Base-by-base conservation (phyloP, 352 stramenopile genomes). In the Phytopythium cucurbitacearum region DNA sequence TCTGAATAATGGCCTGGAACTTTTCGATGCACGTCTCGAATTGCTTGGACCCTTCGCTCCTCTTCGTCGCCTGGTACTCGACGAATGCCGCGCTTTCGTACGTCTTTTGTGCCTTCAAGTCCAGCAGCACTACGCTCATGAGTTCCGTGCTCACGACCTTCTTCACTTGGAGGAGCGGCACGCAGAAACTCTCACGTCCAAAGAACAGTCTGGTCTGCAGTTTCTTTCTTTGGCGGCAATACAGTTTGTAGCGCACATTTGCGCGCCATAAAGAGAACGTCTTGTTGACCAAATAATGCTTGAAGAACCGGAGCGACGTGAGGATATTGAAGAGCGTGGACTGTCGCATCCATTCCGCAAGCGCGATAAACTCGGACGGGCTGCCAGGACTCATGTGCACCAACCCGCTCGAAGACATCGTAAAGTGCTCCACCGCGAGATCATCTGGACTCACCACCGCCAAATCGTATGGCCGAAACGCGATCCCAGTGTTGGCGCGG, bases 241-340 rank as follows among this genome's bases (percentile, higher is more conserved):
- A 98, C 1, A 97, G 64, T 43, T 97, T 95, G 59, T 82, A 97
- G 3, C 87, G 78, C 33, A 98, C 82, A 55, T 93, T 95, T n/a
- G 82, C 73, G 12, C 71, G 62, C 94, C 94, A 98, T 10, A 85
- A 52, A 0, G 70, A 80, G 51, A 98, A 97, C 6, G 73, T 70
- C 57, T 98, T 98, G 48, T 80, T 80, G n/a, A 96, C 80, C 7
- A 98, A 66, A 56, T 97, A 98, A 51, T 97, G 72, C 68, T 95
- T 97, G 71, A 97, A 98, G 59, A 97, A 98, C 0, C 80, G 79
- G 11, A 98, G 86, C 28, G 81, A 95, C 36, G 85, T 91, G n/a
- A 98, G 76, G 32, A 98, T 88, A 54, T 97, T 98, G 49, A 98
- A 98, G 48, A 97, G 85, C 15, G 90, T 97, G 1, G 81, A 94